Base-by-base conservation (phyloP, 2,329 filamentous ascomycete species). In the Plenodomus lindquistii region DNA sequence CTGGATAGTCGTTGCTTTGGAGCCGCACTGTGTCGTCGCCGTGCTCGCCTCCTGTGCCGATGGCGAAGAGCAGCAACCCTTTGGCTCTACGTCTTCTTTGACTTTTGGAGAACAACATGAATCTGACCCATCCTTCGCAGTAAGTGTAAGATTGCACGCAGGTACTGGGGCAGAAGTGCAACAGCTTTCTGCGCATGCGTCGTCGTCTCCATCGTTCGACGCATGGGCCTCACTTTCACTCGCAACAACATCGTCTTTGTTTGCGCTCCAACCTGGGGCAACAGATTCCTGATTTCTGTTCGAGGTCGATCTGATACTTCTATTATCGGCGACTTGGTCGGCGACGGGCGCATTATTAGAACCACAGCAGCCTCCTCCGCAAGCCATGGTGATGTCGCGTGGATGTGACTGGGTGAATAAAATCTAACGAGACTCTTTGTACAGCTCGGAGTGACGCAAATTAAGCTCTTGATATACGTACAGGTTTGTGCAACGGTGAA, bases 291-390 rank as follows among this genome's bases (percentile, higher is more conserved):
- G 19, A 10, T 15, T 5, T 34, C 36, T 5, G 34, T 7, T 42
- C 21, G 15, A 5, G 15, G 22, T 36, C 29, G 27, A 15, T 34
- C 21, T 8, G 35, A 11, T 19, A n/a, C 3, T 17, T 16, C 17
- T 8, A 15, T 18, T 18, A 15, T 31, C 27, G 11, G 4, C 11
- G 11, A 31, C 27, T 15, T 31, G 27, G 9, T 31, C 11, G 10
- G 11, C 15, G 10, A 13, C 27, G 6, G 4, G 27, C 11, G 34
- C 24, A 8, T 48, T 37, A 13, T 42, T 49, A 0, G 46, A 39
- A 19, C 40, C 49, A 37, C 56, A 59, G 37, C 56, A 59, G 11
- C 47, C 49, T 40, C 49, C 54, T 40, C 49, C 45, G 29, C 56
- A 59, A 19, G 54, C 49, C 56, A 59, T 59, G n/a, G 3, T 51